Percentiles rank a stretch among this genome's conserved stretches.
Evolutionary conservation across 257 asterid species (phyloP).

Genomic region (Jaltomata sinuosa): DNA sequence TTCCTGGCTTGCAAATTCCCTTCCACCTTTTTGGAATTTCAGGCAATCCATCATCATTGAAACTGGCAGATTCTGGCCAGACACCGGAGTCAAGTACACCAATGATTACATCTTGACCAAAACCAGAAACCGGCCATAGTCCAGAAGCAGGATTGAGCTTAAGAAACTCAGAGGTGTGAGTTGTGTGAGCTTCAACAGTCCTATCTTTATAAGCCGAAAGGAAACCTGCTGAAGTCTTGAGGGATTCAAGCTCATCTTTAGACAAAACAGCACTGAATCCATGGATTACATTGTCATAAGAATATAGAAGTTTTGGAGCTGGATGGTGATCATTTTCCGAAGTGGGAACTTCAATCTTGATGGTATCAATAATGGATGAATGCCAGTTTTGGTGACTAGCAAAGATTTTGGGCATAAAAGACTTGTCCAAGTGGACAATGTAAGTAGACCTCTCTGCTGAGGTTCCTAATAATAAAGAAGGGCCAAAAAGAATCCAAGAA

Average conservation of each 20-base stretch:
- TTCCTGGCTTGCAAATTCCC: constrained; percentile 15
- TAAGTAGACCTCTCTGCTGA: constrained; percentile 10
- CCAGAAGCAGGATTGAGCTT: constrained; percentile 11
- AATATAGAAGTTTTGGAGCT: neutral
- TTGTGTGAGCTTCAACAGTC: constrained; percentile 5
- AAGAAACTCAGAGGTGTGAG: constrained; percentile 12
- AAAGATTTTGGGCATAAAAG: constrained; percentile 15
- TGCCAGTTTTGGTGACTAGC: constrained; percentile 13
- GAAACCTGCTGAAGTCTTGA: constrained; percentile 1
- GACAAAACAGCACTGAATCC: constrained; percentile 14
- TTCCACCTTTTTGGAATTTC: constrained; percentile 14
- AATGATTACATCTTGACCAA: constrained; percentile 10
- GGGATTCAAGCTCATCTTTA: neutral
- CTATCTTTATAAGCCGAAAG: constrained; percentile 11
- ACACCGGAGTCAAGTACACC: constrained; percentile 14
- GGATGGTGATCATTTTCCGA: neutral
- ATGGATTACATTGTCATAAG: constrained; percentile 13
- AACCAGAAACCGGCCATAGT: constrained; percentile 6
- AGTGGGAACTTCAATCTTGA: neutral
- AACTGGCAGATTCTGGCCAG: constrained; percentile 16
- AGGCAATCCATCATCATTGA: constrained; percentile 3
- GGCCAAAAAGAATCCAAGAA: neutral
- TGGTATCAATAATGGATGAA: neutral
- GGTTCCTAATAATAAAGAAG: neutral
- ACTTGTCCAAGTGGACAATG: constrained; percentile 16